A percentile compares a stretch with the other conserved stretches of the same genome.
phyloP scores from a whole-genome alignment of 805 yeast genomes.

The Kodamaea fukazawae region DNA sequence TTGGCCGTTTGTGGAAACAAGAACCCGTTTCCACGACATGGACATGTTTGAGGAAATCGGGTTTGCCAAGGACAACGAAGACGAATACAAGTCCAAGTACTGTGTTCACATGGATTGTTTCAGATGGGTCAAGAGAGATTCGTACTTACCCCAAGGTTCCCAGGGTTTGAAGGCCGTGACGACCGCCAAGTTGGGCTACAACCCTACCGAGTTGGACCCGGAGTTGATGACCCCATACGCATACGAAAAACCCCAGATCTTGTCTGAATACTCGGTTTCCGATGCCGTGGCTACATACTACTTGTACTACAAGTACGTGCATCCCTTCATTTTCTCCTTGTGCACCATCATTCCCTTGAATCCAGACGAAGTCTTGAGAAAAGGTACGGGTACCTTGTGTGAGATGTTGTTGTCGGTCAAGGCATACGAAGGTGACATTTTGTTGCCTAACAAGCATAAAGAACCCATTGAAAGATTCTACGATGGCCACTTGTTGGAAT shows the following conservation, averaged over 20 bases:
- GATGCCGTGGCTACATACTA: conserved; percentile 99
- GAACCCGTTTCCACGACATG: conserved; percentile 80
- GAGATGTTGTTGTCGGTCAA: conserved; percentile 97
- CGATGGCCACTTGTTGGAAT: conserved; percentile 88
- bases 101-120: conserved; percentile 97
- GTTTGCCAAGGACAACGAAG: conserved; percentile 82
- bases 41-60: conserved; percentile 93
- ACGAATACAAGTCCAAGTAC: conserved; percentile 86
- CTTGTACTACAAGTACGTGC: conserved; percentile 92
- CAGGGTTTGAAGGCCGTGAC: conserved; percentile 98
- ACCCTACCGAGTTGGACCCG: conserved; percentile 95
- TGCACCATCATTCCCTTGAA: conserved; percentile 94
- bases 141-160: conserved; percentile 96
- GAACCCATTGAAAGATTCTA: conserved; percentile 95
- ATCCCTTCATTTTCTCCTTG: conserved; percentile 92
- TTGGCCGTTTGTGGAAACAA: conserved; percentile 96
- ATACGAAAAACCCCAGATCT: conserved; percentile 82
- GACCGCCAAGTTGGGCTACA: conserved; percentile 90
- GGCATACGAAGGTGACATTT: conserved; percentile 73
- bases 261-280: conserved; percentile 96
- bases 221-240: conserved; percentile 99
- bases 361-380: conserved; percentile 93
- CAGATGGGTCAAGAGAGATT: conserved; percentile 97
- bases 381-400: conserved; percentile 98
- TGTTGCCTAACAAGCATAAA: conserved; percentile 88